Evolutionary conservation across 768 basidiomycete species (phyloP), one percentile per base, ranked within the genome.

Genomic region (Termitomyces sp.): DNA sequence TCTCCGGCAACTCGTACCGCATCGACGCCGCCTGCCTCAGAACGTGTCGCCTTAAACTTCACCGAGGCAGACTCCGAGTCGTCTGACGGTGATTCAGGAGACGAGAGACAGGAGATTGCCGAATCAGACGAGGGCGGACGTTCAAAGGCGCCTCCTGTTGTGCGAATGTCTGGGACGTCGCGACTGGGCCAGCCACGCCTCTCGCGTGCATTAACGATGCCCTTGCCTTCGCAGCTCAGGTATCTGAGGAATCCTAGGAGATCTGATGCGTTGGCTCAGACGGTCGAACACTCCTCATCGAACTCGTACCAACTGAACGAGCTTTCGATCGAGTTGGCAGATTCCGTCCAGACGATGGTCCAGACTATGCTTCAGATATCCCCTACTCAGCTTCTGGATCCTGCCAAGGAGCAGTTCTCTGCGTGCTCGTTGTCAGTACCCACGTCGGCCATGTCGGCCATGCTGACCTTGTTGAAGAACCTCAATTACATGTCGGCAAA

Each of bases 401-500:
- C 90, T n/a, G 87, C 89, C 2, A 95, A 91, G 70, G 94, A 98
- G 67, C 94, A 94, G 68, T 90, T 94, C 66, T 89, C 94, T 1
- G 88, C 92, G 26, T 96, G 92, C 69, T 83, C 93, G 2, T 72
- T 98, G 26, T 86, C 91, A 38, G 83, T 97, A 45, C 95, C 94
- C 10, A 90, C 90, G 0, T 83, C 93, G 6, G 92, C 88, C 62
- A 80, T 98, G 72, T 90, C 91, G 18, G 91, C 92, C 40, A 79
- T 98, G 69, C 83, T 97, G 69, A 92, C 91, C 18, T 82, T 88
- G 40, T 92, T 97, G 91, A 93, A 94, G 74, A 90, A 88, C 63
- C 82, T 98, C 62, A 96, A 96, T 69, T 96, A 91, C 66, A 83
- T 97, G 62, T 92, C 92, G 5, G 91, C 90, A n/a, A 89, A 92